phyloP scores from a whole-genome alignment of 2,329 filamentous ascomycete genomes.

The Sporothrix pseudoabietina region DNA sequence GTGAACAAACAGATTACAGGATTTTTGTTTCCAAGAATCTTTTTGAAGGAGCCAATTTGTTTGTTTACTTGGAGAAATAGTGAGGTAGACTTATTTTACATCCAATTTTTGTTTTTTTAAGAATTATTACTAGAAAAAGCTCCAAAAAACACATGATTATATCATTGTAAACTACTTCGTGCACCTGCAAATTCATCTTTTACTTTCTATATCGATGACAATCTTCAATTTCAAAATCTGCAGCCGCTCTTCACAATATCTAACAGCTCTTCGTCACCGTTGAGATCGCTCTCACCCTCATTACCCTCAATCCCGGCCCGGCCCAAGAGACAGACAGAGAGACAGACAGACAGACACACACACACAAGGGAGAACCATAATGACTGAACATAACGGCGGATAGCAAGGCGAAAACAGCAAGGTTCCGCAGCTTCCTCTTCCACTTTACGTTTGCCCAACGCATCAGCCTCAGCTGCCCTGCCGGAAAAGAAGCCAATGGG shows the following conservation, averaged over 20 bases:
- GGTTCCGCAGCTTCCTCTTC: background rate
- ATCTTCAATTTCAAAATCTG: background rate
- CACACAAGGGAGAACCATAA: background rate
- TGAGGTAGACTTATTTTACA: too few species aligned
- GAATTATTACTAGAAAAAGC: too few species aligned
- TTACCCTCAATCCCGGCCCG: background rate
- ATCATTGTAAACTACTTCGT: too few species aligned
- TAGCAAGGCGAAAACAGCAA: background rate
- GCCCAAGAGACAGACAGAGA: background rate
- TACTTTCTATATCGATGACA: background rate
- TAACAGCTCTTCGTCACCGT: background rate
- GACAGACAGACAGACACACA: background rate
- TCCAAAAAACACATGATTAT: too few species aligned
- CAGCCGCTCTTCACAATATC: background rate
- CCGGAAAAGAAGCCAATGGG: background rate
- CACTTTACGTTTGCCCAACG: background rate
- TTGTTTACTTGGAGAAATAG: too few species aligned
- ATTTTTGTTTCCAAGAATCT: too few species aligned
- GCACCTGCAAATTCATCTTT: background rate
- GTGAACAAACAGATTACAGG: too few species aligned
- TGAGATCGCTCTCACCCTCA: background rate
- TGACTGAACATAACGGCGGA: background rate
- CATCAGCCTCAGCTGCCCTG: background rate
- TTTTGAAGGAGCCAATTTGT: too few species aligned
- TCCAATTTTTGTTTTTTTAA: too few species aligned